Evolutionary conservation across 768 basidiomycete species (phyloP).

Genomic region (Lactifluus piperatus): DNA sequence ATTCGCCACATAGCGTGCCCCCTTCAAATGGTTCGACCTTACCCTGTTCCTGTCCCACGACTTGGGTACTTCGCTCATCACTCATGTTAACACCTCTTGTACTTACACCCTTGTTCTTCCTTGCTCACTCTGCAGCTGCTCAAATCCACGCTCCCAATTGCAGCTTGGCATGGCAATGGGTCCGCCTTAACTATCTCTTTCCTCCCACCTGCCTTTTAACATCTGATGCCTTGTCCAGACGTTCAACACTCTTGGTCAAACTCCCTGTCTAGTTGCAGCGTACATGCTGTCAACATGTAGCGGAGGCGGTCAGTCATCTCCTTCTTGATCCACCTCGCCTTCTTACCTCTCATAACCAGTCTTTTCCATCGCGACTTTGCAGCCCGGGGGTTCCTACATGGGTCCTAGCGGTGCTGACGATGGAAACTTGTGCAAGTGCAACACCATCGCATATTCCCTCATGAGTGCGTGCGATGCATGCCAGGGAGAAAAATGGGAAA

Average conservation of each 20-base stretch:
- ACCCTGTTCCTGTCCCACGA: too few species aligned
- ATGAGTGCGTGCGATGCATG: not conserved
- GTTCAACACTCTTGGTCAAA: conserved; percentile 3
- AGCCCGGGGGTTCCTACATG: not conserved
- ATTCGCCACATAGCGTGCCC: too few species aligned
- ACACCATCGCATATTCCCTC: not conserved
- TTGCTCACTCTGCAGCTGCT: not conserved
- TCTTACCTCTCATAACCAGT: not conserved
- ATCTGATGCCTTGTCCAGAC: not conserved
- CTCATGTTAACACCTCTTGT: not conserved
- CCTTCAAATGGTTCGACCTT: too few species aligned
- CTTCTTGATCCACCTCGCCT: not conserved
- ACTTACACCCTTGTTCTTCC: not conserved
- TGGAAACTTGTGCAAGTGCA: not conserved
- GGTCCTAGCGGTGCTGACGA: not conserved
- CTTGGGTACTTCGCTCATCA: not conserved
- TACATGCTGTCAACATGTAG: conserved; percentile 6
- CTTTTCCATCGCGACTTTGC: not conserved
- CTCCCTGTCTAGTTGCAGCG: conserved; percentile 4
- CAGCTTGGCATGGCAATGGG: not conserved
- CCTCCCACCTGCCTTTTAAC: not conserved
- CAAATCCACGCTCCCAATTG: conserved; percentile 5
- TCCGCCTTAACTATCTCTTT: not conserved
- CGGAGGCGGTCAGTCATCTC: not conserved
- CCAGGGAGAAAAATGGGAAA: not conserved